Evolutionary conservation across 192 early-diverging fungal genomes (phyloP).

Genomic region (Oehlia diaphana): DNA sequence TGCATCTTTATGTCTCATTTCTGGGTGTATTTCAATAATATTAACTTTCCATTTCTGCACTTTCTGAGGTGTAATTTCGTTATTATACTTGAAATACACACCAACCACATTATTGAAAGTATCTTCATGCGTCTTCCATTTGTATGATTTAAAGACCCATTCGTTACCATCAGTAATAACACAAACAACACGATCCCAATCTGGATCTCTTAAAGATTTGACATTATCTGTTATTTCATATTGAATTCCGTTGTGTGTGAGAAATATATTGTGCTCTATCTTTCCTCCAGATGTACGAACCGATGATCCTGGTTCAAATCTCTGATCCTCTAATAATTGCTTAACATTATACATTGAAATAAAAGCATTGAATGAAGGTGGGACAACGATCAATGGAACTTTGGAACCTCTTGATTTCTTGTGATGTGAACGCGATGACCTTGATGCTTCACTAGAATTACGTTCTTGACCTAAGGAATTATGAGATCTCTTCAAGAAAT

Average conservation of each 20-base stretch:
- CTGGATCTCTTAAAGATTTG: conserved; percentile 67
- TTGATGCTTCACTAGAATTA: background rate
- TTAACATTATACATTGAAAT: conserved; percentile 89
- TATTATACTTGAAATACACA: conserved; percentile 58
- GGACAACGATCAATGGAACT: background rate
- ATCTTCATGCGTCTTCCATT: conserved; percentile 79
- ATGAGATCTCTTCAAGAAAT: background rate
- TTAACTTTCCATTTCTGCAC: conserved; percentile 53
- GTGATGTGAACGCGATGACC: background rate
- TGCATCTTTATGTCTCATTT: conserved; percentile 16
- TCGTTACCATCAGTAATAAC: conserved; percentile 88
- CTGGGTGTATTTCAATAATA: conserved; percentile 33
- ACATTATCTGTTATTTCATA: conserved; percentile 85
- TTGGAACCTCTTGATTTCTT: background rate
- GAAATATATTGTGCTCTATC: conserved; percentile 65
- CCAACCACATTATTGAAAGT: conserved; percentile 79
- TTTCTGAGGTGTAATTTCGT: conserved; percentile 44
- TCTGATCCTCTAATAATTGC: conserved; percentile 75
- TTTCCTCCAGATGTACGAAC: conserved; percentile 69
- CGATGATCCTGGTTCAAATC: conserved; percentile 65
- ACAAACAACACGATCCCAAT: conserved; percentile 88
- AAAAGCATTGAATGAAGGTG: conserved; percentile 46
- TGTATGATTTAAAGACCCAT: conserved; percentile 96
- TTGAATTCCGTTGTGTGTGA: conserved; percentile 49
- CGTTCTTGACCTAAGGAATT: background rate